Evolutionary conservation across 176 grass and related monocot species (phyloP).

Genomic region (Dactylis glomerata): DNA sequence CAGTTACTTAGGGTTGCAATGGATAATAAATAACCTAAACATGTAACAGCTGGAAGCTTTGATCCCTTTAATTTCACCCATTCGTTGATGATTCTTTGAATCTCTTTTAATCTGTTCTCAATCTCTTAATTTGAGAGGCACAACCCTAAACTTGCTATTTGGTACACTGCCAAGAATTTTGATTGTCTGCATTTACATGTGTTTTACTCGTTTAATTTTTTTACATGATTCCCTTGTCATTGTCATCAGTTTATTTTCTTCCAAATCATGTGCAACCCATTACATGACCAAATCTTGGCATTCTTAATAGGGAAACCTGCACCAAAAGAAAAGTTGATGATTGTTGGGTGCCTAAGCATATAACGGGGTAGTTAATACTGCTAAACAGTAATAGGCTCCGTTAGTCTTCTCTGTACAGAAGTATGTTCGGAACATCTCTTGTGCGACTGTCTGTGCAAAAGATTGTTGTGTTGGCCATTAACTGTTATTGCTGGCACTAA

Average conservation of each 20-base stretch:
- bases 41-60: neutral
- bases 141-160: too few species aligned
- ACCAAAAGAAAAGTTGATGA: neutral
- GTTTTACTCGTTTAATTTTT: neutral
- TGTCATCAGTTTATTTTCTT: neutral
- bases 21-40: neutral
- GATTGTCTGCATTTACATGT: neutral
- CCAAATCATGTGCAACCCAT: neutral
- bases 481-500: neutral
- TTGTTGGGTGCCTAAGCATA: neutral
- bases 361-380: neutral
- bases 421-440: conserved; percentile 25
- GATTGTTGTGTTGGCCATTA: neutral
- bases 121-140: neutral
- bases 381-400: neutral
- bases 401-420: conserved; percentile 2
- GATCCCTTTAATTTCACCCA: neutral
- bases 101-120: neutral
- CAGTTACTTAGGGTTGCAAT: neutral
- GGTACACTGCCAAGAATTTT: neutral
- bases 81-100: neutral
- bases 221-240: neutral
- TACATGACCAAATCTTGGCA: neutral
- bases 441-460: neutral
- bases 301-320: neutral